phyloP scores from a whole-genome alignment of 2,329 filamentous ascomycete species.

The Botryotinia calthae region DNA sequence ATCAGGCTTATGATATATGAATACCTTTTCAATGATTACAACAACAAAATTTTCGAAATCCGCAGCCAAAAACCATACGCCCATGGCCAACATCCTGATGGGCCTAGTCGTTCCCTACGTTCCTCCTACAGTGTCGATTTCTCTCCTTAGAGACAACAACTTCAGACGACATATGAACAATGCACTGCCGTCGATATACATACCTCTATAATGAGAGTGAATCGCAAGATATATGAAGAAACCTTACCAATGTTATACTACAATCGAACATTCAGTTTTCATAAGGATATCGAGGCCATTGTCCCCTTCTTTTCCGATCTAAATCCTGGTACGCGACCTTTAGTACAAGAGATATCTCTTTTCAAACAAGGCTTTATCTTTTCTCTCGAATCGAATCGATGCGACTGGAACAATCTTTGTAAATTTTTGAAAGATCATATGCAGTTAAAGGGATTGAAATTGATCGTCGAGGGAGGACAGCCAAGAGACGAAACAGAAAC shows the following conservation, averaged over 20 bases:
- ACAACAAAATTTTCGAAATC: constrained; percentile 42
- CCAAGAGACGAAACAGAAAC: constrained; percentile 49
- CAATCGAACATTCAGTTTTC: constrained; percentile 57
- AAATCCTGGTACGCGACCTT: constrained; percentile 46
- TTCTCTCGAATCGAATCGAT: constrained; percentile 53
- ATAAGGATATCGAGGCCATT: constrained; percentile 57
- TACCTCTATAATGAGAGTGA: constrained; percentile 47
- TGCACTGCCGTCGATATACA: constrained; percentile 45
- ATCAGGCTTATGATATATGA: constrained; percentile 37
- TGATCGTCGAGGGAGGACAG: constrained; percentile 55
- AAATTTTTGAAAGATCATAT: constrained; percentile 45
- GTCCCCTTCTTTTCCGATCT: constrained; percentile 59
- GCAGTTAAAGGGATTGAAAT: constrained; percentile 45
- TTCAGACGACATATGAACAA: constrained; percentile 55
- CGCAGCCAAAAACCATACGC: constrained; percentile 38
- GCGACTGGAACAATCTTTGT: constrained; percentile 55
- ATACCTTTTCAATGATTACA: constrained; percentile 44
- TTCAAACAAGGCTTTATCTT: constrained; percentile 55
- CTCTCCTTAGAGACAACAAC: constrained; percentile 42
- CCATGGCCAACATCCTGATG: constrained; percentile 28
- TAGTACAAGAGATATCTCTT: constrained; percentile 51
- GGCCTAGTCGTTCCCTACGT: constrained; percentile 32
- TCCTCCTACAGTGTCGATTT: constrained; percentile 45
- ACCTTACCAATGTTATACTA: constrained; percentile 56
- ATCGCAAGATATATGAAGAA: constrained; percentile 52